Base-by-base conservation (phyloP, 371 early-diverging fungal genomes). In the Saksenaea oblongispora region DNA sequence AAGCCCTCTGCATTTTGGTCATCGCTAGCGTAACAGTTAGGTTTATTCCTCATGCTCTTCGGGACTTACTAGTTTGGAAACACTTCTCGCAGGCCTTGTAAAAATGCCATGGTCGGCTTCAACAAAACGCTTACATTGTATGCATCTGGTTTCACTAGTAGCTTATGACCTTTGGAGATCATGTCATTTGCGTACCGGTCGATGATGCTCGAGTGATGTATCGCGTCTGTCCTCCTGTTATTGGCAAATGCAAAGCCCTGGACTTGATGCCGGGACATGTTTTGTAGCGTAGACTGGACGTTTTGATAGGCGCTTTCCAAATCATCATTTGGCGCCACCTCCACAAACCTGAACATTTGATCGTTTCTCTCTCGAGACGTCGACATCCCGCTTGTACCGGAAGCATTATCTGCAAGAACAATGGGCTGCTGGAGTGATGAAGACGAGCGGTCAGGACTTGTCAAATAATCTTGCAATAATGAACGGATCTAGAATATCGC, bases 111-210 rank as follows among this genome's bases (percentile, higher is more conserved):
- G 3, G 91, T 91, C 0, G 91, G 91, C 27, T 84, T 84, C 55
- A 88, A 82, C 27, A 88, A 75, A 11, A 90, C 83, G 44, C 91
- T 82, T 2, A 93, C 87, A 62, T 91, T 90, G 61, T 86, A 85
- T 15, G 89, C 81, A 69, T 90, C 89, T 0, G 93, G 89, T 15
- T 69, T 74, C 22, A 90, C 82, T 11, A 92, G 68, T 14, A 92
- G 71, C n/a, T 83, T 83, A 61, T 91, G 91, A 0, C 89, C 88
- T 35, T 86, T 79, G 3, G 87, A 81, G 0, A 86, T 80, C 34
- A 85, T 78, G 37, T 84, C 85, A 31, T 81, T 79, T 7, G 90
- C 86, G 64, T 86, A 90, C 63, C 84, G 82, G 67, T 90, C 91
- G n/a, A 89, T 79, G 34, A 88, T 77, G 5, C 75, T 76, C 0